These are phyloP conservation scores for Biscogniauxia marginata DNA, from an alignment of 2,329 filamentous ascomycete genomes.

Conservation along the genomic window DNA sequence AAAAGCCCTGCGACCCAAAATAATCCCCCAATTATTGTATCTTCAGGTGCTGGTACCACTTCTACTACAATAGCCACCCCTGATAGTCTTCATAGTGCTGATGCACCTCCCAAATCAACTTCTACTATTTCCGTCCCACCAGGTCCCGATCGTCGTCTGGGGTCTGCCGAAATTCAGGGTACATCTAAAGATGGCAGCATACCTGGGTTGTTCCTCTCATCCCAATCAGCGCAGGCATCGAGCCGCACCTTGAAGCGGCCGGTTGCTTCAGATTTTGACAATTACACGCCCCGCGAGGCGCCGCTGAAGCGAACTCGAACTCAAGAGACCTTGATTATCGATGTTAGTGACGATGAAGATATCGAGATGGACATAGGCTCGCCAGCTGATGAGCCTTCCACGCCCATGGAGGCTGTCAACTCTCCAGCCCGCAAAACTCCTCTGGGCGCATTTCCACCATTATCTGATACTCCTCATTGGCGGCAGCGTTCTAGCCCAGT, in stretches of 20 bases:
- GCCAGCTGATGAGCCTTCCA: conserved; percentile 41
- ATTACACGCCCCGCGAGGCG: conserved; percentile 41
- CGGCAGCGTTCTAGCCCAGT: conserved; percentile 42
- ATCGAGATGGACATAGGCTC: conserved; percentile 68
- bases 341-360: conserved; percentile 75
- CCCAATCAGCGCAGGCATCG: conserved; percentile 25
- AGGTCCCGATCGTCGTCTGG: conserved; percentile 10
- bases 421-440: conserved; percentile 37
- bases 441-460: conserved; percentile 45
- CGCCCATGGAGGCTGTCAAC: conserved; percentile 32
- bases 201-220: conserved; percentile 25
- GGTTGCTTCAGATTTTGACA: conserved; percentile 69
- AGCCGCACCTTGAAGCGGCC: conserved; percentile 51
- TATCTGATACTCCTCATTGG: conserved; percentile 39
- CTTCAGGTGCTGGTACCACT: conserved; percentile 4
- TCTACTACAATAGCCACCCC: neutral
- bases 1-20: conserved; percentile 20
- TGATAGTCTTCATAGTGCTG: conserved; percentile 1
- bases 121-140: conserved; percentile 1
- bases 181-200: conserved; percentile 22
- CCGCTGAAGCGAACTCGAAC: conserved; percentile 57
- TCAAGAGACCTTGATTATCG: conserved; percentile 65
- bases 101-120: conserved; percentile 10
- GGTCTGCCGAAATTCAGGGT: conserved; percentile 12
- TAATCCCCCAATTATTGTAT: conserved; percentile 9